Conservation (phyloP, 2,329 filamentous ascomycete genomes). For the Hypoxylon sp. region DNA sequence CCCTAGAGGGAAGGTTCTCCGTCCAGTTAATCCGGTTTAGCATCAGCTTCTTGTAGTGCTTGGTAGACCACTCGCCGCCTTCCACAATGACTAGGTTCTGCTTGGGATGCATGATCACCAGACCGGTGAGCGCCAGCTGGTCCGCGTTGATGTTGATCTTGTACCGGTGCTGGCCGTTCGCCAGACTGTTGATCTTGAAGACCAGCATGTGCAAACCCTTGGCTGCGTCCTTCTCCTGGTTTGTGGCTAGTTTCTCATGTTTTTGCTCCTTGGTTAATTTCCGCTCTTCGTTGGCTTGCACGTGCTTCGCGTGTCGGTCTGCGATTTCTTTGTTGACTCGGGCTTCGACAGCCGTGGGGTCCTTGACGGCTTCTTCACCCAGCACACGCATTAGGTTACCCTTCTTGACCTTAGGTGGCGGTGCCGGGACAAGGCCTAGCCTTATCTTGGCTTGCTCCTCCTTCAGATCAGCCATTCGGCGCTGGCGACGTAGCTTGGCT, state of each 20-base stretch:
- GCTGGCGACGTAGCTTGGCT: constrained; percentile 88
- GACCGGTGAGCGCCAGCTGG: constrained; percentile 85
- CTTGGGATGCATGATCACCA: constrained; percentile 91
- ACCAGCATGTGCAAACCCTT: constrained; percentile 89
- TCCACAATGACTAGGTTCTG: constrained; percentile 93
- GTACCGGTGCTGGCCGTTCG: constrained; percentile 92
- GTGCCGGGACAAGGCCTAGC: constrained; percentile 87
- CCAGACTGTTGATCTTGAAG: constrained; percentile 89
- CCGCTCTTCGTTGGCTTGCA: constrained; percentile 83
- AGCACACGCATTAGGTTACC: constrained; percentile 97
- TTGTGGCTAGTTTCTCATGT: constrained; percentile 82
- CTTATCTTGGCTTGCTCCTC: constrained; percentile 97
- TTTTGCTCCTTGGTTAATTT: constrained; percentile 90
- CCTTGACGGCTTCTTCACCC: constrained; percentile 90
- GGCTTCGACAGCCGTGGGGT: constrained; percentile 96
- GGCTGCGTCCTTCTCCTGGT: constrained; percentile 89
- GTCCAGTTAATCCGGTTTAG: constrained; percentile 94
- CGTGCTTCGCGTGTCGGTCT: constrained; percentile 83
- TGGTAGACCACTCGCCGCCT: constrained; percentile 85
- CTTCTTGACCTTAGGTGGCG: constrained; percentile 96
- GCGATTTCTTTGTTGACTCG: constrained; percentile 93
- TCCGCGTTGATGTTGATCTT: constrained; percentile 94
- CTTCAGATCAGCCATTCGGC: constrained; percentile 92
- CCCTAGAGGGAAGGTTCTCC: constrained; percentile 80
- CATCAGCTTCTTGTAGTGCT: constrained; percentile 92